Evolutionary conservation across 768 basidiomycete species (phyloP), one percentile per base, ranked within the genome.

Genomic region (Pleurotus salmoneostramineus): DNA sequence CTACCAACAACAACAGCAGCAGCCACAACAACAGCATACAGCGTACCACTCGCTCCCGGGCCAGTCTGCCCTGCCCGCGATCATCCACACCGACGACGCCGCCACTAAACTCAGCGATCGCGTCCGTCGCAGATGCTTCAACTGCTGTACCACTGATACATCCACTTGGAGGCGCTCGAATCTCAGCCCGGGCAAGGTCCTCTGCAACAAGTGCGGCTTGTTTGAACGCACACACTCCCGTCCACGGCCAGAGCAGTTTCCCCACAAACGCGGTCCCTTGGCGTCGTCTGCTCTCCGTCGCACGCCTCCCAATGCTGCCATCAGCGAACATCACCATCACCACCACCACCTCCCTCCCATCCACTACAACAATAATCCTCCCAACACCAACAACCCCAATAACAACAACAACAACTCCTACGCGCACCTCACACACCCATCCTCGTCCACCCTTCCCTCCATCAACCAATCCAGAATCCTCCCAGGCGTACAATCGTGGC

Each of bases 131-230:
- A 75, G 89, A 48, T 92, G 90, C 70, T 91, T 88, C 80, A 92
- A 92, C 68, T 92, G 90, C 70, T 86, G 87, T 68, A 91, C 89
- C 27, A 91, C 90, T 11, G 90, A 92, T 61, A 91, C 91, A 34
- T 87, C 85, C 50, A 91, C 89, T 27, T 92, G 90, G 90, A 72
- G 90, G 36, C 72, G 90, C 59, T 85, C 83, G 12, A 90, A 88
- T 65, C 79, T 92, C 58, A 85, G 82, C 58, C 89, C 89, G 1
- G 90, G 90, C 31, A 92, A 92, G 81, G 90, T 92, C 63, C 72
- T 83, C 27, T 83, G 81, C 69, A 83, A 83, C 77, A 91, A 91
- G 67, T 91, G 89, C 63, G 89, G 89, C 12, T 71, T 91, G 3
- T 91, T 91, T 61, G 89, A 91, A 69, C 81, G 89, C 44, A 91